Conservation (phyloP, 2,329 filamentous ascomycete genomes). For the Nemania sp. region DNA sequence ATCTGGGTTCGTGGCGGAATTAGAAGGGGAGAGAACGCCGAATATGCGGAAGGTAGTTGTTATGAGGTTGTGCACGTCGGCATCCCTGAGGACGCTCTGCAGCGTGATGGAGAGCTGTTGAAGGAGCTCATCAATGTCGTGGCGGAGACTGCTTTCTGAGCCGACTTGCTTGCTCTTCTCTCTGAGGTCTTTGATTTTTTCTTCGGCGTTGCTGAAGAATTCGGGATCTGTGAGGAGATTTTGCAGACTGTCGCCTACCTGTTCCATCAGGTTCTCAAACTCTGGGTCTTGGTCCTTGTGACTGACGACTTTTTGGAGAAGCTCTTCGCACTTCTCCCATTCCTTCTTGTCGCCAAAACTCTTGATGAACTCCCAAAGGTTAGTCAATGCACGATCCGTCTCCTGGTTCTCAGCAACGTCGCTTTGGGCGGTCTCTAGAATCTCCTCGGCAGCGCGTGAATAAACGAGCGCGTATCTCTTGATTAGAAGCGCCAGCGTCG, state of each 20-base stretch:
- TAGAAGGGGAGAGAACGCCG: conserved; percentile 74
- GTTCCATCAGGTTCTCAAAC: conserved; percentile 80
- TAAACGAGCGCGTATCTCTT: conserved; percentile 84
- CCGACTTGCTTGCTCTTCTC: conserved; percentile 72
- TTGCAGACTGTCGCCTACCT: conserved; percentile 80
- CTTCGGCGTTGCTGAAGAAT: conserved; percentile 81
- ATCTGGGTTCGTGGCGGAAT: conserved; percentile 74
- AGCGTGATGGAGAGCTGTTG: conserved; percentile 76
- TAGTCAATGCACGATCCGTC: conserved; percentile 78
- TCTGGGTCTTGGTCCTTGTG: conserved; percentile 83
- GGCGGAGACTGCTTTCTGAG: conserved; percentile 73
- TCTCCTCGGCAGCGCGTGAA: conserved; percentile 76
- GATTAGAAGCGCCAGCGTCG: conserved; percentile 79
- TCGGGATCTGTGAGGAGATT: conserved; percentile 86
- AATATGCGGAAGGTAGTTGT: conserved; percentile 76
- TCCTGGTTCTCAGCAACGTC: conserved; percentile 80
- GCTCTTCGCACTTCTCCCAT: conserved; percentile 80
- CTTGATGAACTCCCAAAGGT: conserved; percentile 83
- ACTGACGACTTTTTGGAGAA: conserved; percentile 76
- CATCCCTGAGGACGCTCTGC: conserved; percentile 75
- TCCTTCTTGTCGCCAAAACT: conserved; percentile 80
- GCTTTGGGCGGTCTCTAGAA: conserved; percentile 73
- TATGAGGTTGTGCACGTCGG: conserved; percentile 76
- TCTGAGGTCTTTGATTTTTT: conserved; percentile 64
- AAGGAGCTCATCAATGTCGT: conserved; percentile 80